Evolutionary conservation across 345 rosid genomes (phyloP).

Genomic region (Cardamine occulta): DNA sequence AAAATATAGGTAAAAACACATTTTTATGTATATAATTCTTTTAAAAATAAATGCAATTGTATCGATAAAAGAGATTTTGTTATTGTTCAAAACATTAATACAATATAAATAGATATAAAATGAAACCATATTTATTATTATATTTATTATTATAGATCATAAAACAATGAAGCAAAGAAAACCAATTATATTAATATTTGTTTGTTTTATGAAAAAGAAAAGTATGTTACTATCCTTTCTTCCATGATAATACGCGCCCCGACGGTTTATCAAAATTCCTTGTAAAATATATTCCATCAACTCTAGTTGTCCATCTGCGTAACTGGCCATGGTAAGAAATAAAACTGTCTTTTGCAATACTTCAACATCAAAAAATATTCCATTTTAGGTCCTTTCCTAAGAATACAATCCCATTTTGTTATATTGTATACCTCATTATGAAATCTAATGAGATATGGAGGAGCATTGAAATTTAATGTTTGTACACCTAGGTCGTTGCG

Average conservation of each 20-base stretch:
- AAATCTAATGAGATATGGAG: background rate
- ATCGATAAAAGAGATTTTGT: too few species aligned
- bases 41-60: too few species aligned
- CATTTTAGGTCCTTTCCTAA: background rate
- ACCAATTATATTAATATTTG: too few species aligned
- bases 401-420: background rate
- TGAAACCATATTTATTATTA: too few species aligned
- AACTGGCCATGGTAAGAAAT: background rate
- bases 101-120: too few species aligned
- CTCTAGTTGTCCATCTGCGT: background rate
- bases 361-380: background rate
- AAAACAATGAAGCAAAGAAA: too few species aligned
- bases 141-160: too few species aligned
- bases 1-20: too few species aligned
- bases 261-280: background rate
- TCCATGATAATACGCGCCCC: background rate
- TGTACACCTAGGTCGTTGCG: background rate
- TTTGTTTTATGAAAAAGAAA: too few species aligned
- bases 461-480: background rate
- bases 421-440: background rate
- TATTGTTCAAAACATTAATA: too few species aligned
- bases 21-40: too few species aligned
- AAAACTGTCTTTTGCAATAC: background rate
- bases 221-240: background rate
- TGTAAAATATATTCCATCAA: constrained; percentile 8